Base-by-base conservation (phyloP, 352 stramenopile genomes). In the Thalassiosira ordinaria region DNA sequence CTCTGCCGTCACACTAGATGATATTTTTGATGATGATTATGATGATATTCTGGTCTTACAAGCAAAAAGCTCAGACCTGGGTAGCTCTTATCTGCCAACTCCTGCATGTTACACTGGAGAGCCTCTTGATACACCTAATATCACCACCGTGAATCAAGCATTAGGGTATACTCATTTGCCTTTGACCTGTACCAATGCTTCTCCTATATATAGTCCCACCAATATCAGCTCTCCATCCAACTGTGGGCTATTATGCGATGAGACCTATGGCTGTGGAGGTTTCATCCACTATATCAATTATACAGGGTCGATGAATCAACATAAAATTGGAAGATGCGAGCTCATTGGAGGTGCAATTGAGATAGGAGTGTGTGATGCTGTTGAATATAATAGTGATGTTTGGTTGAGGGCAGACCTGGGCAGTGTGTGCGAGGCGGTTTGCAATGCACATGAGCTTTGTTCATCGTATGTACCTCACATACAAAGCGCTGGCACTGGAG, bases 251-350 rank as follows among this genome's bases (percentile, higher is more conserved):
- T 6, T 22, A 44, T 68, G 59, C 27, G 22, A 51, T 41, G 1
- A 53, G 37, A 16, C 31, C 8, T 18, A 37, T 39, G 26, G 20
- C 7, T 68, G 59, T 39, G 24, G 22, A 26, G 59, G 59, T 11
- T 68, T 68, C 27, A 44, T 68, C 18, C 37, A 56, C 27, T 68
- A 68, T 22, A 22, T 68, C 24, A 53, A 68, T 39, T 68, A 68
- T 18, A 56, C 59, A 24, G 59, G 59, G 7, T 16, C 59, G 31
- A n/a, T 41, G 1, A 68, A 68, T 44, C n/a, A 13, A 20, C 18
- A 55, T n/a, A 53, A 55, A 14, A 44, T 68, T 68, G 59, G 59
- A 20, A 9, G 16, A 68, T 68, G 59, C 27, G 39, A 24, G 13
- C 31, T 55, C 2, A 68, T 68, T 26, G 27, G 24, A 56, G 39